A percentile compares a stretch with the other conserved stretches of the same genome.
phyloP scores from a whole-genome alignment of 305 asterid species.

The Solanum aculeatissimum region DNA sequence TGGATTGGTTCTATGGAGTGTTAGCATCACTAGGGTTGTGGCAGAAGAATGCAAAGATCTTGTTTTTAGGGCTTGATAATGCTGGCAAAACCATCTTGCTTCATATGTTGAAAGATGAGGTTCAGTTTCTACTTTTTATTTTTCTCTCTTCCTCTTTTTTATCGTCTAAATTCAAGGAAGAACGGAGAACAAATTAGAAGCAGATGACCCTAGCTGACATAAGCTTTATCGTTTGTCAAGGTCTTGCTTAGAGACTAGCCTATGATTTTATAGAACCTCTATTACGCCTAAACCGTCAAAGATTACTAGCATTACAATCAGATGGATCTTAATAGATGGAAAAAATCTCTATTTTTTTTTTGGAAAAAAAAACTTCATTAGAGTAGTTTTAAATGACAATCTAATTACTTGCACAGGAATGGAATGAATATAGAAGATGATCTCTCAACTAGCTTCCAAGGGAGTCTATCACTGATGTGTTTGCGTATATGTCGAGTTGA shows the following conservation, averaged over 20 bases:
- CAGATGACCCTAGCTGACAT: background rate
- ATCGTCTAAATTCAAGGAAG: background rate
- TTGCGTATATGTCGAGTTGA: background rate
- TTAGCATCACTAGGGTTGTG: background rate
- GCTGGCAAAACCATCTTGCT: slow-evolving; percentile 1
- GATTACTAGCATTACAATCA: background rate
- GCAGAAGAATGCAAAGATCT: background rate
- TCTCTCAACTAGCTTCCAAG: background rate
- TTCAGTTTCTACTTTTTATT: background rate
- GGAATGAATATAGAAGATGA: background rate
- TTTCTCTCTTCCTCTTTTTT: background rate
- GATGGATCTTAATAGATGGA: background rate
- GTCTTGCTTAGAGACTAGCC: background rate
- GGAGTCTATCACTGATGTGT: background rate
- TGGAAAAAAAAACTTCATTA: background rate
- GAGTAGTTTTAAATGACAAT: background rate
- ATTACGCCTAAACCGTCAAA: background rate
- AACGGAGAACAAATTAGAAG: background rate
- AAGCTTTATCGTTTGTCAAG: background rate
- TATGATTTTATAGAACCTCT: background rate
- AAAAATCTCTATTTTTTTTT: too few species aligned
- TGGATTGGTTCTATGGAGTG: background rate
- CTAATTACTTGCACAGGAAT: background rate
- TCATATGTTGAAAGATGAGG: slow-evolving; percentile 1
- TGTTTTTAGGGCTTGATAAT: background rate